Base-by-base conservation (phyloP, 2,329 filamentous ascomycete genomes). In the Ophiostoma sp. region DNA sequence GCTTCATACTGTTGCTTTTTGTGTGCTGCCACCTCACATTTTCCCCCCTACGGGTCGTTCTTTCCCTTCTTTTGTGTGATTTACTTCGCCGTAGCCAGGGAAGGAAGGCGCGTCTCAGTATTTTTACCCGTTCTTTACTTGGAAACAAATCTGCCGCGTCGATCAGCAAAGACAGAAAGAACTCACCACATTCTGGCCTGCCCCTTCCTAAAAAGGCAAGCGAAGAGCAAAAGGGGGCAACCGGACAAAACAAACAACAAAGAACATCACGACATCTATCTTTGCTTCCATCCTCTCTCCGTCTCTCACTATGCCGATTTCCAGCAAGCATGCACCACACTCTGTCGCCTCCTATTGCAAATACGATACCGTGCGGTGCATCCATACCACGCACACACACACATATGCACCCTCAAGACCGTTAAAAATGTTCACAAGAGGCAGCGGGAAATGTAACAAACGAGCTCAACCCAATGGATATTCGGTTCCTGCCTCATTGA, bases 131-230 rank as follows among this genome's bases (percentile, higher is more conserved):
- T 45, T 66, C n/a, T 66, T 45, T 12, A 28, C 45, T 42, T 72
- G 61, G 48, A 72, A 72, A 57, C 70, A 42, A 50, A 45, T 42
- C 70, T 68, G 45, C 45, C 59, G 70, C 48, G 70, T 12, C 45
- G 70, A 57, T 68, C 59, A 28, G 22, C 31, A 28, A n/a, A 39
- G 28, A 42, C 33, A 25, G 70, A 28, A 72, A 55, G 42, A 55
- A 25, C 31, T 12, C 39, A 19, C 61, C n/a, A 11, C n/a, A 5
- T 63, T 45, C 7, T 45, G 33, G n/a, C 3, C 25, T 19, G 11
- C 19, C 36, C 36, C 61, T 45, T 42, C 36, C 61, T 19, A 25
- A 45, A 55, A 52, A 12, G 45, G 45, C 19, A 50, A 52, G 45
- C 28, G 31, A 39, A 4, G 19, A n/a, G 31, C 2, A 36, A 39